Evolutionary conservation across 2,329 filamentous ascomycete genomes (phyloP), one percentile per base, ranked within the genome.

Genomic region (Mycosphaerella arachidis): DNA sequence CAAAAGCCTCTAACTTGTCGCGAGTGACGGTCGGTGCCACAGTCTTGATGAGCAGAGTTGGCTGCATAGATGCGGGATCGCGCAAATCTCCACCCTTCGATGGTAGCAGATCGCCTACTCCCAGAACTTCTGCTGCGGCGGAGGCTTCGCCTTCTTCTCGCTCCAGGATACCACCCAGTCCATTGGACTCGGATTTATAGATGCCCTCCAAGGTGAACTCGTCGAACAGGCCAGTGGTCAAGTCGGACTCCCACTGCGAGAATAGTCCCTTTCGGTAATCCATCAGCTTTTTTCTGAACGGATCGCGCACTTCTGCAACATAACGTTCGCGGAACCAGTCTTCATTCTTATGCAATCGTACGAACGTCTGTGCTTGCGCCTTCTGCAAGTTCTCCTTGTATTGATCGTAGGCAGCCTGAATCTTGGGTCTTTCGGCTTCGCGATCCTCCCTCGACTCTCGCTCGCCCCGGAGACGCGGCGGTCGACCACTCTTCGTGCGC

Each of bases 271-370:
- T 86, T 51, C 95, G 88, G 72, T 90, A 92, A 51, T 92, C 88
- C 74, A 88, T 89, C 56, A 97, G 79, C 69, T 91, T 88, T 61
- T 81, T 79, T 58, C 89, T 87, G 70, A 97, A 85, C 1, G 84
- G 82, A 66, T 92, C 87, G 55, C 90, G 83, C 57, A 93, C 86
- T 67, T 94, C 91, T 0, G 91, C 85, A 31, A 95, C 87, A 69
- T 99, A 99, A 72, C 91, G 87, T 76, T 99, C 94, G 68, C 88
- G 91, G 78, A 99, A 99, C 94, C 94, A 99, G 73, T 99, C 93
- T 74, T 99, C 94, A 48, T 87, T 86, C 73, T 96, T 96, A 76
- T 99, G 94, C 68, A 92, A 89, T 53, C 88, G 85, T 46, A 99
- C 94, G 73, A 99, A 99, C 1, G 84, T 81, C 65, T 92, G 87